These are phyloP conservation scores for Lactarius akahatsu DNA, from an alignment of 768 basidiomycete species.

Conservation along the genomic window DNA sequence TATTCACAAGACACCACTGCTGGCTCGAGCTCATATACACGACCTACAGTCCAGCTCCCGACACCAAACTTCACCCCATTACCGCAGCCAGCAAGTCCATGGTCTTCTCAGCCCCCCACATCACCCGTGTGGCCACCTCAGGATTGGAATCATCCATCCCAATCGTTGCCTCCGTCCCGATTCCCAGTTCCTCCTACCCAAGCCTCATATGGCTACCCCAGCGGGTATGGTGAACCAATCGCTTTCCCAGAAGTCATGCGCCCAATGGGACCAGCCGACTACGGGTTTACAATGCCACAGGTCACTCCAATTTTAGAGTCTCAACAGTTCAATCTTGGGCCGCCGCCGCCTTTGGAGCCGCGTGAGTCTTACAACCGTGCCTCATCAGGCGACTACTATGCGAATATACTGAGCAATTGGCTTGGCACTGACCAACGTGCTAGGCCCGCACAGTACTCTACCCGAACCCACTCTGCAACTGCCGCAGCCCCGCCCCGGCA, in stretches of 20 bases:
- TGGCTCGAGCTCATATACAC: background rate
- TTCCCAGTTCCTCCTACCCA: slow-evolving; percentile 6
- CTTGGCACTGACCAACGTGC: background rate
- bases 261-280: background rate
- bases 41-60: slow-evolving; percentile 5
- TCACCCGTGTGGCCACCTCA: slow-evolving; percentile 12
- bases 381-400: background rate
- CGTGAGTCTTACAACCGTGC: slow-evolving; percentile 13
- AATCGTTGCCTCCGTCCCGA: background rate
- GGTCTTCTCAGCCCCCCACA: background rate
- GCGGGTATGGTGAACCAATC: slow-evolving; percentile 8
- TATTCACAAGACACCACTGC: background rate
- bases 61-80: background rate
- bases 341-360: slow-evolving; percentile 12
- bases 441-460: slow-evolving; percentile 7
- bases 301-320: slow-evolving; percentile 7
- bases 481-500: background rate
- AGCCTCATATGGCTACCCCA: background rate
- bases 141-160: slow-evolving; percentile 3
- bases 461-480: background rate
- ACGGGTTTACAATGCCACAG: slow-evolving; percentile 3
- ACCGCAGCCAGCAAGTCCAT: slow-evolving; percentile 1
- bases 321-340: slow-evolving; percentile 10
- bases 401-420: slow-evolving; percentile 7
- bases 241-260: slow-evolving; percentile 3